Evolutionary conservation across 345 rosid species (phyloP).

Genomic region (Carallia pectinifolia): DNA sequence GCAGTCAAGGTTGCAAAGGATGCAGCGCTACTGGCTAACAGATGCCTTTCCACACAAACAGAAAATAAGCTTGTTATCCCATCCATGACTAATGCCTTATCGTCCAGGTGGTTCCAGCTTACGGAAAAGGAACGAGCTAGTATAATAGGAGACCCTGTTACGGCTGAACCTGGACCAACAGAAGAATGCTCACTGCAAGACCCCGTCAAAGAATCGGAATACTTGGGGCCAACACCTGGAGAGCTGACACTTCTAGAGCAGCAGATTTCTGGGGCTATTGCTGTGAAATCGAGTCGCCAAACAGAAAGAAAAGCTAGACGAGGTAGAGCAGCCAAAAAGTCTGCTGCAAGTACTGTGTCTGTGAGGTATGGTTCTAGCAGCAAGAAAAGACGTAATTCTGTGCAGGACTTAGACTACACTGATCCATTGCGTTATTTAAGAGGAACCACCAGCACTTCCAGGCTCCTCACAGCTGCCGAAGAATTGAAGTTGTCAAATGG

Average conservation of each 20-base stretch:
- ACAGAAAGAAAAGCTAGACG: slow-evolving; percentile 75
- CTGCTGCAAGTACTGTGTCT: slow-evolving; percentile 49
- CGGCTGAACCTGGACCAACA: slow-evolving; percentile 35
- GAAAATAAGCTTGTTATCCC: slow-evolving; percentile 25
- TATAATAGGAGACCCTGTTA: slow-evolving; percentile 43
- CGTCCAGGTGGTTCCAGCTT: slow-evolving; percentile 47
- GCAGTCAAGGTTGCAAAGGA: slow-evolving; percentile 86
- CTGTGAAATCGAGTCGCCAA: slow-evolving; percentile 76
- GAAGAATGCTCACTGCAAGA: slow-evolving; percentile 28
- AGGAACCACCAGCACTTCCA: slow-evolving; percentile 60
- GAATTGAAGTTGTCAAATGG: slow-evolving; percentile 74
- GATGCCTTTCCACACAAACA: slow-evolving; percentile 26
- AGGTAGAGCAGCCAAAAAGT: slow-evolving; percentile 64
- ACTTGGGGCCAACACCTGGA: slow-evolving; percentile 47
- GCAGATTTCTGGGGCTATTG: slow-evolving; percentile 47
- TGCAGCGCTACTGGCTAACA: slow-evolving; percentile 53
- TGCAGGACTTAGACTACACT: slow-evolving; percentile 62
- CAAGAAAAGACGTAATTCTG: slow-evolving; percentile 56
- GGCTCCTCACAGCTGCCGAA: slow-evolving; percentile 83
- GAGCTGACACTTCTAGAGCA: slow-evolving; percentile 58
- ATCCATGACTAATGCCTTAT: slow-evolving; percentile 26
- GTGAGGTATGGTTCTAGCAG: slow-evolving; percentile 49
- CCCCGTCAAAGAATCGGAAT: slow-evolving; percentile 39
- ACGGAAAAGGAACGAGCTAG: slow-evolving; percentile 57
- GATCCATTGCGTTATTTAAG: slow-evolving; percentile 83